Base-by-base conservation (phyloP, 108 stramenopile species). In the Epithemia pelagica region DNA sequence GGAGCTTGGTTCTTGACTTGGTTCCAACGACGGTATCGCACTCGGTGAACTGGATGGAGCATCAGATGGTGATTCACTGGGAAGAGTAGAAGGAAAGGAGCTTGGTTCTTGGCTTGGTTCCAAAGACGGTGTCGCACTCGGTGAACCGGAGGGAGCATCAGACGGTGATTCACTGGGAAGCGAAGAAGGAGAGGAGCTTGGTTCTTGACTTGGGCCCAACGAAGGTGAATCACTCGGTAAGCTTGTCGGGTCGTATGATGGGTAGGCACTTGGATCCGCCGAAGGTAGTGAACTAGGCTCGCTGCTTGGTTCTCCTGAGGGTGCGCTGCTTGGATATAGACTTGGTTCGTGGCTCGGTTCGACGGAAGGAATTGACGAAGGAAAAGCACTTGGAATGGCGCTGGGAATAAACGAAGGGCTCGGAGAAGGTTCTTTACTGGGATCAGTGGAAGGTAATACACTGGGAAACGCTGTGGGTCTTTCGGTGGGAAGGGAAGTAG, bases 1-100 rank as follows among this genome's bases (percentile, higher is more conserved):
- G 2, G 60, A 27, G 29, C 60, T 61, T 27, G 60, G 60, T 7
- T 30, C 5, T 52, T 52, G 52, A 30, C 28, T 61, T n/a, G 60
- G 60, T 8, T 2, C 28, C n/a, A n/a, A 2, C 2, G 60, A 61
- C 27, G 60, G 60, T 27, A 28, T 30, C 2, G 60, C 27, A 30
- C 7, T 61, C 3, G 60, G 60, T 58, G 60, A 30, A 7, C 7
- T 2, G 25, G 28, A 30, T 27, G 60, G 60, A 3, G 18, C 29
- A 61, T 30, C 30, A 30, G 25, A 27, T 2, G 60, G 60, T 5
- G n/a, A n/a, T 22, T n/a, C 3, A 61, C 15, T 10, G 30, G 52
- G 60, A 10, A 61, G 5, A 30, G 28, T 2, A 55, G 37, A 52
- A 46, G 64, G 64, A 2, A 33, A 26, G 2, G 54, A 21, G 2